A percentile compares a stretch with the other conserved stretches of the same genome.
Evolutionary conservation across 495 filamentous ascomycete species (phyloP).

Genomic region (Talaromyces stipitatus): DNA sequence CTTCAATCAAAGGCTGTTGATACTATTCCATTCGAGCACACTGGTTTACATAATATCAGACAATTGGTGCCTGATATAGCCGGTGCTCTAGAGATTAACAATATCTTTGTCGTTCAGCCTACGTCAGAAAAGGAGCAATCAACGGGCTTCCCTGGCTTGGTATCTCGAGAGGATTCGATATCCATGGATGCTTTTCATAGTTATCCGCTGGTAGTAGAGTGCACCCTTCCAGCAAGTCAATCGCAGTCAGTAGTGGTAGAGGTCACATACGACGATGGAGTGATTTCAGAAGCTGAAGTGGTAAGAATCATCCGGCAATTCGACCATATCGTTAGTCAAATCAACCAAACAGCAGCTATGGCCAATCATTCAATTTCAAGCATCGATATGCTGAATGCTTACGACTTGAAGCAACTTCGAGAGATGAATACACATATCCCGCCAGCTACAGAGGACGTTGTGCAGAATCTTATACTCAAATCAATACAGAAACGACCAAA

Average conservation of each 20-base stretch:
- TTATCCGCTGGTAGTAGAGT: not conserved
- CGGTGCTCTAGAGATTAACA: slow-evolving; percentile 15
- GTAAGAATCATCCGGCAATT: slow-evolving; percentile 14
- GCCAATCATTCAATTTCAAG: slow-evolving; percentile 2
- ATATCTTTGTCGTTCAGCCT: slow-evolving; percentile 17
- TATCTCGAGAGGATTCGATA: not conserved
- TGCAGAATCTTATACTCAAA: slow-evolving; percentile 21
- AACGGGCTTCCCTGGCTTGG: not conserved
- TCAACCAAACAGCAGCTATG: not conserved
- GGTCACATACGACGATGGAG: not conserved
- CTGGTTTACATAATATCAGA: slow-evolving; percentile 45
- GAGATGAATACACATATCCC: slow-evolving; percentile 25
- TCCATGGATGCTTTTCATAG: not conserved
- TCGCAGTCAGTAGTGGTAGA: not conserved
- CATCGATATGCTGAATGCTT: not conserved
- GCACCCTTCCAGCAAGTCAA: not conserved
- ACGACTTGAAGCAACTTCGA: slow-evolving; percentile 14
- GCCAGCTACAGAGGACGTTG: slow-evolving; percentile 13
- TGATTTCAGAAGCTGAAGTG: slow-evolving; percentile 1
- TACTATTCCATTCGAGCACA: slow-evolving; percentile 35
- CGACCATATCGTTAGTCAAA: slow-evolving; percentile 10
- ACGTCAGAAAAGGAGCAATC: not conserved
- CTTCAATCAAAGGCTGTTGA: slow-evolving; percentile 26
- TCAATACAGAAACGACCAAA: slow-evolving; percentile 17
- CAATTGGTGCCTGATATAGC: slow-evolving; percentile 15